These are phyloP conservation scores for Mikania micrantha DNA, from an alignment of 129 eudicot species.

Conservation along the genomic window DNA sequence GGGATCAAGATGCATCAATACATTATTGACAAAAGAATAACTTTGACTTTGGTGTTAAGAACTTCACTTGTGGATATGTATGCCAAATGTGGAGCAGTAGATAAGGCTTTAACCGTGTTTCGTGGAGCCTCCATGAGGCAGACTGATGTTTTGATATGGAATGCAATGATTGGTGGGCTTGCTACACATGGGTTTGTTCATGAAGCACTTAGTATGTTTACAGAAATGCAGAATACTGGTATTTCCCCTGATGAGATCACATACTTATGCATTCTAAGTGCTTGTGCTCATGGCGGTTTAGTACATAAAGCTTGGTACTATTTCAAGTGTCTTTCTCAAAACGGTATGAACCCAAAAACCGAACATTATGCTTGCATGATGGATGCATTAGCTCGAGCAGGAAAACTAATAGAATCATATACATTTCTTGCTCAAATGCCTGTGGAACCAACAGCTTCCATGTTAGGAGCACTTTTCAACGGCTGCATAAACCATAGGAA, in stretches of 20 bases:
- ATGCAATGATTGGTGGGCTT: conserved; percentile 85
- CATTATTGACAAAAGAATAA: conserved; percentile 46
- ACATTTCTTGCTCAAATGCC: conserved; percentile 55
- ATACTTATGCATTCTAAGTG: conserved; percentile 63
- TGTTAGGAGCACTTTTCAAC: conserved; percentile 76
- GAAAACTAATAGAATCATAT: conserved; percentile 63
- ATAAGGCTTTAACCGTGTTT: conserved; percentile 59
- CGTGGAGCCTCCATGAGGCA: conserved; percentile 30
- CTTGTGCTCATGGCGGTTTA: conserved; percentile 91
- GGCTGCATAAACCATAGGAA: conserved; percentile 79
- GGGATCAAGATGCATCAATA: conserved; percentile 70
- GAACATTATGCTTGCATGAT: conserved; percentile 96
- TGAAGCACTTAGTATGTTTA: conserved; percentile 50
- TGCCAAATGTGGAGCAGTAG: conserved; percentile 88
- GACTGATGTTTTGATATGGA: conserved; percentile 84
- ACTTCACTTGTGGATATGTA: conserved; percentile 93
- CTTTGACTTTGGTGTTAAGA: conserved; percentile 45
- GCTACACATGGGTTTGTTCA: conserved; percentile 71
- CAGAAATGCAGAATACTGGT: conserved; percentile 43
- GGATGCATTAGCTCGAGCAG: conserved; percentile 80
- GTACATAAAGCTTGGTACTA: conserved; percentile 70
- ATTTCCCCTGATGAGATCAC: conserved; percentile 75
- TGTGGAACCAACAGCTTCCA: conserved; percentile 54
- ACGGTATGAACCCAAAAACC: conserved; percentile 46
- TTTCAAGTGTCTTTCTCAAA: conserved; percentile 38